phyloP scores from a whole-genome alignment of 2,329 filamentous ascomycete species.

The Neoscytalidium dimidiatum region DNA sequence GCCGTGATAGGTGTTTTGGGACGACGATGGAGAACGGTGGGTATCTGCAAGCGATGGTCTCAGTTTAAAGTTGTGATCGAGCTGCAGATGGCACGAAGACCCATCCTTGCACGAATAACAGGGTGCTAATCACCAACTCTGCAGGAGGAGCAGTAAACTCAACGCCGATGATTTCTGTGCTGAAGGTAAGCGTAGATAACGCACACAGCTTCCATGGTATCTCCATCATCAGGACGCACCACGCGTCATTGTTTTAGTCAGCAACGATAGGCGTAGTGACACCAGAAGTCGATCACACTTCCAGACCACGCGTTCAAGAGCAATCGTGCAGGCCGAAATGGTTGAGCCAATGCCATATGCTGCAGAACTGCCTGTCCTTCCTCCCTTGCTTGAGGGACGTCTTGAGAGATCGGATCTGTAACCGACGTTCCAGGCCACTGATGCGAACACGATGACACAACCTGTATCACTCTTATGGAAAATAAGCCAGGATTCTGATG shows the following conservation, averaged over 20 bases:
- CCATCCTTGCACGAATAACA: neutral
- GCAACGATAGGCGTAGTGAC: neutral
- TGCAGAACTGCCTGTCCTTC: neutral
- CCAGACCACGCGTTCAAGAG: neutral
- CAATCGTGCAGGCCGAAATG: neutral
- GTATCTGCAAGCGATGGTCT: neutral
- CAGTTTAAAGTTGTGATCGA: neutral
- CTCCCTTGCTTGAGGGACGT: neutral
- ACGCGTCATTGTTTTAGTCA: neutral
- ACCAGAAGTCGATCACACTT: neutral
- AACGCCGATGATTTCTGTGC: neutral
- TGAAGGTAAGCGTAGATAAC: neutral
- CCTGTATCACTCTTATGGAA: neutral
- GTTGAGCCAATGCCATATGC: neutral
- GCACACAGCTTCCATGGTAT: neutral
- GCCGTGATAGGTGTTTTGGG: neutral
- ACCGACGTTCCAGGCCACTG: neutral
- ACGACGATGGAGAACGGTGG: neutral
- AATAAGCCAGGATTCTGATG: neutral
- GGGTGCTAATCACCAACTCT: neutral
- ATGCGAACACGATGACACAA: neutral
- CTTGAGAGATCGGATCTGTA: neutral
- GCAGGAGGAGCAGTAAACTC: neutral
- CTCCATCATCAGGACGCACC: neutral
- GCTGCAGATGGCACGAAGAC: neutral